Evolutionary conservation across 2,329 filamentous ascomycete genomes (phyloP).

Genomic region (Uncinocarpus reesii): DNA sequence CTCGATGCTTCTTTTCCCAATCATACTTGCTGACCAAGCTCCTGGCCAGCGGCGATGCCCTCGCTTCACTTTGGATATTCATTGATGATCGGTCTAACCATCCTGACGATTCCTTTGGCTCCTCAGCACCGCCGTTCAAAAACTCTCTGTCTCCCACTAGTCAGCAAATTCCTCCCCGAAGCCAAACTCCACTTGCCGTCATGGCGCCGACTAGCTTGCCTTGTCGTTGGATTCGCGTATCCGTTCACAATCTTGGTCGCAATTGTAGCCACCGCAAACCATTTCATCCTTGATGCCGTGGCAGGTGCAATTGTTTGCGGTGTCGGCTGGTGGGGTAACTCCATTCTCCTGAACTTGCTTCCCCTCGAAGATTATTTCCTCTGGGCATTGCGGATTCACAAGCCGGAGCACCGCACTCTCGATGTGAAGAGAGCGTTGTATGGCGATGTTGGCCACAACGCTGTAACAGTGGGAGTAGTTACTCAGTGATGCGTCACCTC

Average conservation of each 20-base stretch:
- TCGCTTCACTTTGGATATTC: slow-evolving; percentile 67
- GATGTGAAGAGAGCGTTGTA: slow-evolving; percentile 1
- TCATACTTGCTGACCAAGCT: too few relatives aligned
- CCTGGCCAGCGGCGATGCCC: slow-evolving; percentile 65
- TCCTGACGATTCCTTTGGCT: slow-evolving; percentile 54
- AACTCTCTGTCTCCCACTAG: slow-evolving; percentile 26
- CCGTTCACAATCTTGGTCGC: slow-evolving; percentile 55
- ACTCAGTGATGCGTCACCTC: slow-evolving; percentile 4
- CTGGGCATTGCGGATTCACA: slow-evolving; percentile 53
- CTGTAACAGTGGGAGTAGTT: slow-evolving; percentile 17
- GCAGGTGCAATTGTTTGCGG: slow-evolving; percentile 56
- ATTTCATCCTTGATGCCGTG: slow-evolving; percentile 61
- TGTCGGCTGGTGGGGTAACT: slow-evolving; percentile 51
- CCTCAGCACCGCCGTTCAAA: slow-evolving; percentile 41
- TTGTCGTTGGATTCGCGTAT: slow-evolving; percentile 50
- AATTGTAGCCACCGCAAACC: slow-evolving; percentile 62
- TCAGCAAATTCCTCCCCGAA: slow-evolving; percentile 22
- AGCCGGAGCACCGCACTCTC: slow-evolving; percentile 38
- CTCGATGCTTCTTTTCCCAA: slow-evolving; percentile 7
- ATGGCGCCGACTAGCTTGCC: slow-evolving; percentile 43
- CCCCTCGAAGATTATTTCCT: slow-evolving; percentile 60
- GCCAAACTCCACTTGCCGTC: slow-evolving; percentile 33
- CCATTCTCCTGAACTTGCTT: slow-evolving; percentile 51
- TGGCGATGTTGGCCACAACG: slow-evolving; percentile 17
- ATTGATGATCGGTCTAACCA: slow-evolving; percentile 59